These are phyloP conservation scores for Naganishia onofrii DNA, from an alignment of 768 basidiomycete species.

Conservation along the genomic window DNA sequence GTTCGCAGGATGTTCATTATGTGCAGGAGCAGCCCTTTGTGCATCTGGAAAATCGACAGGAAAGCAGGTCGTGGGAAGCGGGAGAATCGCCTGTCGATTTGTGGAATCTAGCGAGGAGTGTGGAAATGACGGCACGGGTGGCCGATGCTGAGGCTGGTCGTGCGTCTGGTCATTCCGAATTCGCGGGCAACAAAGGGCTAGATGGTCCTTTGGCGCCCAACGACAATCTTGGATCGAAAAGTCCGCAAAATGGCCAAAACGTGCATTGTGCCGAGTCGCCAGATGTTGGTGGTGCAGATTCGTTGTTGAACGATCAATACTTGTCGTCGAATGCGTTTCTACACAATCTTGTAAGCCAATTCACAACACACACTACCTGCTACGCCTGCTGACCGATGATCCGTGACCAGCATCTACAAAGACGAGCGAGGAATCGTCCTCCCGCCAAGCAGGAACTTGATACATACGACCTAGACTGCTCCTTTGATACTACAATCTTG, in stretches of 20 bases:
- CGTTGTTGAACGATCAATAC: neutral
- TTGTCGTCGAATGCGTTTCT: neutral
- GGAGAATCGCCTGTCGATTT: neutral
- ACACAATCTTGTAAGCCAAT: neutral
- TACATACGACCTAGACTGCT: neutral
- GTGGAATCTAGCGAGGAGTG: neutral
- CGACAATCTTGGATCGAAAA: neutral
- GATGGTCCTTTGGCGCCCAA: neutral
- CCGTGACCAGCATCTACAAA: neutral
- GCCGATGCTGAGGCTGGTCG: neutral
- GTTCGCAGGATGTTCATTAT: neutral
- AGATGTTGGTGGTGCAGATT: neutral
- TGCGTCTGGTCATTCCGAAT: neutral
- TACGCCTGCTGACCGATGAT: neutral
- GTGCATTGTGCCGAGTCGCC: neutral
- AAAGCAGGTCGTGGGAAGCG: neutral
- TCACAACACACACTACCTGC: neutral
- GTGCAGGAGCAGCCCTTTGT: neutral
- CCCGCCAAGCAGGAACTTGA: neutral
- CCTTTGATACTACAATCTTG: neutral
- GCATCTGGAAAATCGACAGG: neutral
- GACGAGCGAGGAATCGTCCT: neutral
- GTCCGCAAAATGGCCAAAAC: neutral
- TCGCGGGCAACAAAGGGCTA: neutral
- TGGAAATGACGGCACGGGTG: neutral